These are phyloP conservation scores for Neocallimastix lanati DNA, from an alignment of 192 early-diverging fungal species.

Conservation along the genomic window DNA sequence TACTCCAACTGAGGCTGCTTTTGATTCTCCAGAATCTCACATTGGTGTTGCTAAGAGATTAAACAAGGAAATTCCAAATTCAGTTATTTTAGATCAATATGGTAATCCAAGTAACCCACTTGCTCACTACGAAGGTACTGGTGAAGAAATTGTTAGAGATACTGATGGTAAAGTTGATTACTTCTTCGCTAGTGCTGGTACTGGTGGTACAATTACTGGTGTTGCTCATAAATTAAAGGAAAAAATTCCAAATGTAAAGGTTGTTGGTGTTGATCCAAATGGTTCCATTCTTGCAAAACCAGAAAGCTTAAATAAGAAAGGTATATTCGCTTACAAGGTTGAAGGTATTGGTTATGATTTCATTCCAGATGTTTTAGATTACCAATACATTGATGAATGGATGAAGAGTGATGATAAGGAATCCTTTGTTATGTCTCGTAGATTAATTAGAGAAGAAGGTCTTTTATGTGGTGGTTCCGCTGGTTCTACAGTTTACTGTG, in stretches of 20 bases:
- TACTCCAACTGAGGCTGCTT: constrained; percentile 97
- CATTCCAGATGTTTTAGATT: constrained; percentile 79
- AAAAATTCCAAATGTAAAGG: constrained; percentile 58
- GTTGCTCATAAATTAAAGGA: constrained; percentile 92
- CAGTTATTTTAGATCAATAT: constrained; percentile 95
- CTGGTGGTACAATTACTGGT: constrained; percentile 93
- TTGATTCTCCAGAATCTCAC: constrained; percentile 96
- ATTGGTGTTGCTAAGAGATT: constrained; percentile 86
- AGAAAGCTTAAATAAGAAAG: constrained; percentile 53
- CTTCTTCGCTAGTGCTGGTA: constrained; percentile 88
- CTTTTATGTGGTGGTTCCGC: constrained; percentile 91
- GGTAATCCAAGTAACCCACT: constrained; percentile 91
- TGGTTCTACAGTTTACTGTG: constrained; percentile 77
- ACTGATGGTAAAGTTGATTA: constrained; percentile 87
- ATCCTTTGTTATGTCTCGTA: constrained; percentile 85
- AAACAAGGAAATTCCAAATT: constrained; percentile 87
- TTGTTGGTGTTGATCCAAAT: constrained; percentile 87
- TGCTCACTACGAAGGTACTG: constrained; percentile 87
- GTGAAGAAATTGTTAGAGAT: constrained; percentile 60
- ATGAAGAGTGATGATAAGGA: constrained; percentile 92
- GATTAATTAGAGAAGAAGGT: constrained; percentile 92
- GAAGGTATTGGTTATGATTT: constrained; percentile 99
- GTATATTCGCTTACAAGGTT: constrained; percentile 59
- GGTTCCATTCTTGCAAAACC: constrained; percentile 88
- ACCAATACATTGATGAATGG: constrained; percentile 76